Evolutionary conservation across 108 stramenopile genomes (phyloP).

Genomic region (Skeletonema grethae): DNA sequence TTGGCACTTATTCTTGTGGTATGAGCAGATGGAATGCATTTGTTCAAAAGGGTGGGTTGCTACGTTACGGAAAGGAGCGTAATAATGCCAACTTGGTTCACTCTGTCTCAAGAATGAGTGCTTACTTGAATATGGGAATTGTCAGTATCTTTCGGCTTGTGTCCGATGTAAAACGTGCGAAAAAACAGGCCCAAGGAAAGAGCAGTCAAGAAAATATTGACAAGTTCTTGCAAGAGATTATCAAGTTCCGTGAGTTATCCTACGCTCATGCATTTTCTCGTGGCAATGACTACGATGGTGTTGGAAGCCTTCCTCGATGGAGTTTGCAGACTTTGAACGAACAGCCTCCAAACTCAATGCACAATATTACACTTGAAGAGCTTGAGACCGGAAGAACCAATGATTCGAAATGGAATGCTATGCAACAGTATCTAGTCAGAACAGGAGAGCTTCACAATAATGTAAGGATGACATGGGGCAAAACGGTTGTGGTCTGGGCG

Average conservation of each 20-base stretch:
- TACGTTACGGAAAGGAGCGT: slow-evolving; percentile 53
- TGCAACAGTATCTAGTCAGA: slow-evolving; percentile 65
- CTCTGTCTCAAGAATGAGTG: slow-evolving; percentile 65
- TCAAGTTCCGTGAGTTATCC: slow-evolving; percentile 71
- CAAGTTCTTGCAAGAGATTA: slow-evolving; percentile 72
- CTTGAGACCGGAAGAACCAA: slow-evolving; percentile 27
- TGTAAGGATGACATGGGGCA: slow-evolving; percentile 86
- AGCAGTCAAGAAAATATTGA: slow-evolving; percentile 30
- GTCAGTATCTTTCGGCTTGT: slow-evolving; percentile 62
- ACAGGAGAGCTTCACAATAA: slow-evolving; percentile 86
- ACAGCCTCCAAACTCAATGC: not conserved
- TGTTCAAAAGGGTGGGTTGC: slow-evolving; percentile 41
- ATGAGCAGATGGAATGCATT: slow-evolving; percentile 60
- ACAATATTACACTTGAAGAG: slow-evolving; percentile 14
- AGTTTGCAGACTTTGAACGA: slow-evolving; percentile 31
- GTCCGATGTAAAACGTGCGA: slow-evolving; percentile 43
- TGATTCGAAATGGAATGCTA: slow-evolving; percentile 66
- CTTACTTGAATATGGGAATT: slow-evolving; percentile 72
- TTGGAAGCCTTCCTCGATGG: slow-evolving; percentile 50
- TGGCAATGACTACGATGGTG: slow-evolving; percentile 34
- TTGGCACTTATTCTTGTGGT: slow-evolving; percentile 47
- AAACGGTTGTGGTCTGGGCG: slow-evolving; percentile 65
- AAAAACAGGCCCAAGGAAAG: slow-evolving; percentile 7
- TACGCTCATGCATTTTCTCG: slow-evolving; percentile 62
- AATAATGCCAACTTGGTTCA: slow-evolving; percentile 54